Evolutionary conservation across 176 grass and related monocot species (phyloP), one percentile per base, ranked within the genome.

Genomic region (Musa troglodytarum): DNA sequence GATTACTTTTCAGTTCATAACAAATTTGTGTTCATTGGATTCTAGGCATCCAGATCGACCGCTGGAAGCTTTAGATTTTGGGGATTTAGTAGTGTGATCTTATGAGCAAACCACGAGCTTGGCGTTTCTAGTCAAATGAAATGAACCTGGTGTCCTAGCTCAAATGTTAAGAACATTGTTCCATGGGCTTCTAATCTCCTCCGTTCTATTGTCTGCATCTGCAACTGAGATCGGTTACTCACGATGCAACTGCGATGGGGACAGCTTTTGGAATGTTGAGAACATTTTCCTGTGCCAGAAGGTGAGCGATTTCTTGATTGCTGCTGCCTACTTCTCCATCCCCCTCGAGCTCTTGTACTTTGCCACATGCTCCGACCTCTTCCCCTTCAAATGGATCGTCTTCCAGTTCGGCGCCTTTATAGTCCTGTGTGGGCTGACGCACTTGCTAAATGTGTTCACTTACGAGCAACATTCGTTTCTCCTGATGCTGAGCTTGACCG

Each of bases 381-480:
- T 80, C 2, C 84, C 81, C 29, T 71, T 83, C 78, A 74, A 71
- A 63, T 78, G 78, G 24, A 69, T 81, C 29, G 69, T 86, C 8
- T 68, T 86, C 28, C 88, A 86, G 72, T 83, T 90, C 34, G 84
- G 84, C 54, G 65, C 81, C 52, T 90, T 90, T 63, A 79, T 76
- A 8, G 29, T 29, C 8, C 68, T 80, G 7, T 58, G 95, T 81
- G 95, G 95, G n/a, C 81, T 94, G 68, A 94, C 90, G 73, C 95
- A 99, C 83, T 82, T 99, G 54, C 88, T 99, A 25, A 79, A 85
- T 10, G 88, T 89, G 9, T 99, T 99, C 85, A 99, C 95, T 52
- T 94, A 99, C 79, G 90, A 87, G 73, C 84, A 88, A 43, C 95
- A 99, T 77, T 88, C 95, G 0, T 99, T 99, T 83, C 69, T 93